phyloP scores from a whole-genome alignment of 768 basidiomycete species.

The Kwoniella pini region DNA sequence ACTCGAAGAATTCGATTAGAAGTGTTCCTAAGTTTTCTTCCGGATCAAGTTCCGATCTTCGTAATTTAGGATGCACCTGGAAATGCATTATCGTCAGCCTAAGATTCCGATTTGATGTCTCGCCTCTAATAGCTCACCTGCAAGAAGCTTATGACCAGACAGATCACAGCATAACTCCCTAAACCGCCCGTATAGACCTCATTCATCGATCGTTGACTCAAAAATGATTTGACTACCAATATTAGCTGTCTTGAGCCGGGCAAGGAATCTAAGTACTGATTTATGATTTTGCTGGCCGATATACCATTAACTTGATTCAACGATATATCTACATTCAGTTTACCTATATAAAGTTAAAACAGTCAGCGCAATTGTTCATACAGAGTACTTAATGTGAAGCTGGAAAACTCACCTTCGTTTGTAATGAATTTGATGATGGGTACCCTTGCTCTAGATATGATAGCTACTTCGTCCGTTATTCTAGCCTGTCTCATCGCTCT shows the following conservation, averaged over 20 bases:
- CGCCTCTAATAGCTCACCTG: slow-evolving; percentile 61
- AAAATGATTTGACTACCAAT: slow-evolving; percentile 84
- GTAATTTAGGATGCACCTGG: slow-evolving; percentile 91
- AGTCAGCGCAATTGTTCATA: neutral
- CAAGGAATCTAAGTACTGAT: slow-evolving; percentile 72
- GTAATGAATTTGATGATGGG: slow-evolving; percentile 97
- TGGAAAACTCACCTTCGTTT: slow-evolving; percentile 59
- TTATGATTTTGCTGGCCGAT: slow-evolving; percentile 73
- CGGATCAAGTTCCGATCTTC: slow-evolving; percentile 81
- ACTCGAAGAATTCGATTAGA: slow-evolving; percentile 94
- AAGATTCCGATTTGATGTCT: slow-evolving; percentile 1
- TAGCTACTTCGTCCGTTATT: slow-evolving; percentile 76
- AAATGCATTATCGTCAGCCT: neutral
- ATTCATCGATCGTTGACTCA: slow-evolving; percentile 88
- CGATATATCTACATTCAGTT: slow-evolving; percentile 88
- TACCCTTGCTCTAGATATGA: slow-evolving; percentile 90
- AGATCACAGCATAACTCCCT: slow-evolving; percentile 92
- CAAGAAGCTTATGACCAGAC: slow-evolving; percentile 86
- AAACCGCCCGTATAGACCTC: slow-evolving; percentile 97
- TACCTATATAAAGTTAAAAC: slow-evolving; percentile 56
- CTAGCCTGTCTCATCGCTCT: slow-evolving; percentile 70
- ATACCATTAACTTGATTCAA: slow-evolving; percentile 88
- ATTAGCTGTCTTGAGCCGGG: slow-evolving; percentile 81
- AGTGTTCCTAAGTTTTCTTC: slow-evolving; percentile 88
- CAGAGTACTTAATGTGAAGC: too few species aligned